Evolutionary conservation across 345 rosid genomes (phyloP).

Genomic region (Corchorus capsularis): DNA sequence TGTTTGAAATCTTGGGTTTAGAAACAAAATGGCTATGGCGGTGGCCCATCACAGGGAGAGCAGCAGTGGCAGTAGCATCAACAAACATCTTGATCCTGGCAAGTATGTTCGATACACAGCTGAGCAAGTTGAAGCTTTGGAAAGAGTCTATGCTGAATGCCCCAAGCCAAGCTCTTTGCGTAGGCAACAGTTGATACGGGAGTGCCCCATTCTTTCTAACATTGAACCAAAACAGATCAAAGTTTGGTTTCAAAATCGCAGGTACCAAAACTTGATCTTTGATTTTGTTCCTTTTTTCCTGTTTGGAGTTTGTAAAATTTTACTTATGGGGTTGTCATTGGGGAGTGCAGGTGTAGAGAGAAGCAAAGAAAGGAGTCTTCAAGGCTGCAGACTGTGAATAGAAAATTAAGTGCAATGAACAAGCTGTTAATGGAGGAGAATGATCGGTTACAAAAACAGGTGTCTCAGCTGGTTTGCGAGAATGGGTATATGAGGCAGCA

Average conservation of each 20-base stretch:
- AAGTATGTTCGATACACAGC: constrained; percentile 96
- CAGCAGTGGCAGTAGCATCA: constrained; percentile 85
- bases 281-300: background rate
- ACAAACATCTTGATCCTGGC: constrained; percentile 75
- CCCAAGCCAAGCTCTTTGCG: constrained; percentile 98
- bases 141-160: constrained; percentile 94
- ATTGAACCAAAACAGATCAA: constrained; percentile 99
- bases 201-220: constrained; percentile 91
- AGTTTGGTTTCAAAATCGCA: constrained; percentile 99
- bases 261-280: constrained; percentile 41
- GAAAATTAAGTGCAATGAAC: constrained; percentile 96
- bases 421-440: constrained; percentile 98
- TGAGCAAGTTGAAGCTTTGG: constrained; percentile 98
- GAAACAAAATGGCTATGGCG: constrained; percentile 61
- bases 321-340: constrained; percentile 21
- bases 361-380: constrained; percentile 98
- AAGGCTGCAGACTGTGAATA: constrained; percentile 88
- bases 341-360: constrained; percentile 85
- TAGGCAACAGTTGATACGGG: constrained; percentile 94
- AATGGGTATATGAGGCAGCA: constrained; percentile 93
- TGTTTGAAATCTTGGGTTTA: constrained; percentile 26
- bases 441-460: constrained; percentile 97
- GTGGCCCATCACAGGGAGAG: constrained; percentile 68
- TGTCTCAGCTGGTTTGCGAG: constrained; percentile 92
- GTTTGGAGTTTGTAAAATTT: background rate